These are phyloP conservation scores for Silene coronaria DNA, from an alignment of 179 eudicot genomes.

Conservation along the genomic window DNA sequence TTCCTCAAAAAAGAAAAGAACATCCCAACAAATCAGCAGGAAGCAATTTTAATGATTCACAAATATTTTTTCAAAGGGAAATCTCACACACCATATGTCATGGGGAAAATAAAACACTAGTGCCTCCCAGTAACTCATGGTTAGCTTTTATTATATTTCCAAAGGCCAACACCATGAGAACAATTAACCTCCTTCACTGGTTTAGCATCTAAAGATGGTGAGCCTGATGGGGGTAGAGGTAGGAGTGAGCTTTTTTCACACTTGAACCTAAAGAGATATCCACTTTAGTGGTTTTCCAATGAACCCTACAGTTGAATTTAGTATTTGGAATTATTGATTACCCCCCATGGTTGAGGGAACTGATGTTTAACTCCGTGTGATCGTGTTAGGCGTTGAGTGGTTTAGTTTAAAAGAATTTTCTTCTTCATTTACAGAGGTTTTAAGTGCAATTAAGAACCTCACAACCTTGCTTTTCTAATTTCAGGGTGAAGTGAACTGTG, in stretches of 20 bases:
- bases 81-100: not conserved
- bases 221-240: too few species aligned
- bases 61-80: not conserved
- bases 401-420: slow-evolving; percentile 1
- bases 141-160: not conserved
- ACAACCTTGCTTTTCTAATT: slow-evolving; percentile 12
- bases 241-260: too few species aligned
- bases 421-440: slow-evolving; percentile 1
- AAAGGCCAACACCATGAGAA: not conserved
- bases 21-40: too few species aligned
- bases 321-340: not conserved
- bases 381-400: not conserved
- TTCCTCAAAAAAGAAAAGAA: not conserved
- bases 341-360: too few species aligned
- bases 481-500: slow-evolving; percentile 98
- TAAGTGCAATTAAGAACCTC: not conserved
- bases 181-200: not conserved
- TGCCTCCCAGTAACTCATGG: not conserved
- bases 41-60: not conserved
- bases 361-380: not conserved
- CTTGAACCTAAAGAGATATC: not conserved
- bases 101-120: not conserved
- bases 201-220: not conserved
- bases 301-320: not conserved
- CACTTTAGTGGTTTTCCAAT: not conserved